Percentiles rank a stretch among this genome's conserved stretches.
Conservation (phyloP, 768 basidiomycete species). For the Xanthoconium stramineum region DNA sequence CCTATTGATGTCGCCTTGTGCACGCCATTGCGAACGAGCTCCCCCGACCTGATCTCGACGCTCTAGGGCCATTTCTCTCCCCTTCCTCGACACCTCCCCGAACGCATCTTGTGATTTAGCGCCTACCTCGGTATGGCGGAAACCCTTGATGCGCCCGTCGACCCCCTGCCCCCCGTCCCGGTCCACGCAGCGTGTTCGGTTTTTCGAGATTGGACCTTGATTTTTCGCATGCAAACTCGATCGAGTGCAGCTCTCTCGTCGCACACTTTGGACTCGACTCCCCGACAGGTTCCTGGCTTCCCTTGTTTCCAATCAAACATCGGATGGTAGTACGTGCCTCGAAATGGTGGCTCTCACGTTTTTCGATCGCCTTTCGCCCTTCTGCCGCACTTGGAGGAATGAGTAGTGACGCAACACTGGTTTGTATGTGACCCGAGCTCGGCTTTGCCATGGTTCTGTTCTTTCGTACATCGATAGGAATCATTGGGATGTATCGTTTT, state of each 20-base stretch:
- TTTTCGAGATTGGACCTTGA: neutral
- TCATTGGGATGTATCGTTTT: neutral
- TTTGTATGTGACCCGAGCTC: neutral
- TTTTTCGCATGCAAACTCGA: neutral
- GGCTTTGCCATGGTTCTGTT: neutral
- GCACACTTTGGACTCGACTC: neutral
- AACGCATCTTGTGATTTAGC: conserved; percentile 1
- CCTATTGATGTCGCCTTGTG: neutral
- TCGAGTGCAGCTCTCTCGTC: neutral
- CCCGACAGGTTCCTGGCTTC: neutral
- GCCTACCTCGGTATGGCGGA: conserved; percentile 7
- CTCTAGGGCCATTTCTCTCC: neutral
- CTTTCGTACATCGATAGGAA: neutral
- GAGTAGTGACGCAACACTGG: neutral
- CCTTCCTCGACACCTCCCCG: neutral
- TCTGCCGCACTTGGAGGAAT: neutral
- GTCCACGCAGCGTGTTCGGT: neutral
- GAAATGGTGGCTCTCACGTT: neutral
- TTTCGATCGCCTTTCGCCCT: neutral
- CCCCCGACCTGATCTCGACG: neutral
- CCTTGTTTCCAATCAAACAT: neutral
- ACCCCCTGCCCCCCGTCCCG: neutral
- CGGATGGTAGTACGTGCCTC: neutral
- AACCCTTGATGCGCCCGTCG: conserved; percentile 4
- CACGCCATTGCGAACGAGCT: neutral